phyloP scores from a whole-genome alignment of 257 asterid genomes.

The Sherardia arvensis region DNA sequence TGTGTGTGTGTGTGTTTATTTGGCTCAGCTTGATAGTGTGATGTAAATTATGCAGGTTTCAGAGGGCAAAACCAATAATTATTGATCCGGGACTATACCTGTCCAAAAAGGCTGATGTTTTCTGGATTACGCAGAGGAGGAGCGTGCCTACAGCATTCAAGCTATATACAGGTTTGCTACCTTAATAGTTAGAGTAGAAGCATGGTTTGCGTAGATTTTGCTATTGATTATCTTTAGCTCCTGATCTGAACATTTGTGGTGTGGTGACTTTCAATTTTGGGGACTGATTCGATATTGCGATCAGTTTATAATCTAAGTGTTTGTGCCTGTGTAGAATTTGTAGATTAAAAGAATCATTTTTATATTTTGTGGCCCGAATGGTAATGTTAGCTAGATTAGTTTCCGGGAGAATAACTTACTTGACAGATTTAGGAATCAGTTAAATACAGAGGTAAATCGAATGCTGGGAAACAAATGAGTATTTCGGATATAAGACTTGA shows the following conservation, averaged over 20 bases:
- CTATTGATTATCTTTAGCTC: neutral
- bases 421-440: neutral
- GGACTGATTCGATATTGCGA: neutral
- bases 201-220: neutral
- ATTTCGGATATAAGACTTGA: too few species aligned
- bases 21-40: too few species aligned
- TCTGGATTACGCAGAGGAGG: constrained; percentile 92
- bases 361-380: neutral
- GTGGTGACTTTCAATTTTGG: neutral
- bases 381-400: neutral
- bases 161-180: constrained; percentile 72
- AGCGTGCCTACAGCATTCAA: constrained; percentile 96
- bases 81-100: constrained; percentile 90
- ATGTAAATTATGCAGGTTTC: constrained; percentile 39
- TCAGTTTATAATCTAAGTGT: neutral
- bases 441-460: neutral
- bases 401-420: neutral
- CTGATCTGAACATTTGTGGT: neutral
- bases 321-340: neutral
- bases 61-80: constrained; percentile 88
- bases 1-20: too few species aligned
- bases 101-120: constrained; percentile 76
- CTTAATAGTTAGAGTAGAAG: neutral
- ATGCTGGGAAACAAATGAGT: neutral
- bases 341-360: neutral